A percentile compares a stretch with the other conserved stretches of the same genome.
These are phyloP conservation scores for Monosporascus sp. DNA, from an alignment of 2,329 filamentous ascomycete species.

Conservation along the genomic window DNA sequence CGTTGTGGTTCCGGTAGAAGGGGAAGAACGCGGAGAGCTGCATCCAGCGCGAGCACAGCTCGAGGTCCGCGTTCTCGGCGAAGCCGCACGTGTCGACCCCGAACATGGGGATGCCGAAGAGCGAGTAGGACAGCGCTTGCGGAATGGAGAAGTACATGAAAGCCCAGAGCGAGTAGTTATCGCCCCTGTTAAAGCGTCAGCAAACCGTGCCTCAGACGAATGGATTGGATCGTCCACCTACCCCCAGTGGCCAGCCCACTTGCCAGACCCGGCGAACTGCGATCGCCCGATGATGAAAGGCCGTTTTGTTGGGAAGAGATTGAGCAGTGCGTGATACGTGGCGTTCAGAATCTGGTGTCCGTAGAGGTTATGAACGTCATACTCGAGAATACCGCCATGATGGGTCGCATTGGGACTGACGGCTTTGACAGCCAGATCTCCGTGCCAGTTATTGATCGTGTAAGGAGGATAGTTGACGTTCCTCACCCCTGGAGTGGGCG, in stretches of 20 bases:
- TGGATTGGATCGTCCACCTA: slow-evolving; percentile 12
- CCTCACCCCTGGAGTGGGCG: slow-evolving; percentile 56
- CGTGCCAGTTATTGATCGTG: slow-evolving; percentile 66
- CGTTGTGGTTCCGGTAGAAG: slow-evolving; percentile 75
- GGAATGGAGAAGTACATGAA: slow-evolving; percentile 74
- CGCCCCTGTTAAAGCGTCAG: slow-evolving; percentile 41
- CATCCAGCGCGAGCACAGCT: slow-evolving; percentile 72
- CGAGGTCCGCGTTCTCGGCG: slow-evolving; percentile 58
- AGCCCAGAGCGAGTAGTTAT: slow-evolving; percentile 65
- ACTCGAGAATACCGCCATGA: slow-evolving; percentile 65
- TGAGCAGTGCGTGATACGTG: slow-evolving; percentile 65
- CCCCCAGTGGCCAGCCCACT: slow-evolving; percentile 74
- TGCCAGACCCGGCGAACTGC: slow-evolving; percentile 72
- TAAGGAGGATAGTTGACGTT: slow-evolving; percentile 73
- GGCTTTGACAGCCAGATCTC: slow-evolving; percentile 67
- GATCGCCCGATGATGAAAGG: slow-evolving; percentile 82
- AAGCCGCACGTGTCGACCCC: slow-evolving; percentile 68
- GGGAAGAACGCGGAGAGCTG: slow-evolving; percentile 69
- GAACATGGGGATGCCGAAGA: slow-evolving; percentile 75
- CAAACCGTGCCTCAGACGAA: background rate
- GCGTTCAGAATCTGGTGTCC: slow-evolving; percentile 71
- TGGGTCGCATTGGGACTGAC: slow-evolving; percentile 75
- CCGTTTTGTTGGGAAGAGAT: slow-evolving; percentile 60
- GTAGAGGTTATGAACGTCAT: slow-evolving; percentile 78
- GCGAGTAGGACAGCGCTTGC: slow-evolving; percentile 67